Percentiles rank a stretch among this genome's conserved stretches.
Evolutionary conservation across 257 asterid genomes (phyloP).

Genomic region (Solanum medicagineum): DNA sequence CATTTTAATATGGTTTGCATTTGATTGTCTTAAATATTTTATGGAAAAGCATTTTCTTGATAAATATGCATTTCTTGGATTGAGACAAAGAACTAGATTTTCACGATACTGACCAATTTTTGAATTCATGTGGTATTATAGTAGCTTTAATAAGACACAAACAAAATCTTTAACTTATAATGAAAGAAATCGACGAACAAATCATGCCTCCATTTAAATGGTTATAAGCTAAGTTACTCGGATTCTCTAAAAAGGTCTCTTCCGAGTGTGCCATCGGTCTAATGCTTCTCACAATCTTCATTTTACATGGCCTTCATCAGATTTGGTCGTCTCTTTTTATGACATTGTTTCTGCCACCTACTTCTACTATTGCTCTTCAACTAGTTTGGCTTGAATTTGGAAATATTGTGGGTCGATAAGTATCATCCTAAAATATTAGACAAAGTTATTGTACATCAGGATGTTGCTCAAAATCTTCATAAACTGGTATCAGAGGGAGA

Average conservation of each 20-base stretch:
- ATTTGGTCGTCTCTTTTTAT: too few species aligned
- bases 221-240: too few species aligned
- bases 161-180: neutral
- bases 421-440: conserved; percentile 94
- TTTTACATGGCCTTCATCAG: too few species aligned
- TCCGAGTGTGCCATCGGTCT: too few species aligned
- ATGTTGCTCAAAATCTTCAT: conserved; percentile 79
- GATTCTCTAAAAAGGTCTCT: too few species aligned
- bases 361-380: neutral
- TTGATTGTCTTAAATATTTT: neutral
- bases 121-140: neutral
- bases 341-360: neutral
- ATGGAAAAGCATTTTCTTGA: neutral
- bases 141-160: neutral
- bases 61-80: neutral
- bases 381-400: neutral
- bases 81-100: neutral
- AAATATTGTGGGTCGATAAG: conserved; percentile 96
- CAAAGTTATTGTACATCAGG: conserved; percentile 64
- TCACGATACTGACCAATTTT: neutral
- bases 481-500: conserved; percentile 92
- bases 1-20: neutral
- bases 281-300: too few species aligned
- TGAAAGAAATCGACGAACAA: neutral
- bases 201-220: neutral